Evolutionary conservation across 495 filamentous ascomycete genomes (phyloP), one percentile per base, ranked within the genome.

Genomic region (Penicillium parvum): DNA sequence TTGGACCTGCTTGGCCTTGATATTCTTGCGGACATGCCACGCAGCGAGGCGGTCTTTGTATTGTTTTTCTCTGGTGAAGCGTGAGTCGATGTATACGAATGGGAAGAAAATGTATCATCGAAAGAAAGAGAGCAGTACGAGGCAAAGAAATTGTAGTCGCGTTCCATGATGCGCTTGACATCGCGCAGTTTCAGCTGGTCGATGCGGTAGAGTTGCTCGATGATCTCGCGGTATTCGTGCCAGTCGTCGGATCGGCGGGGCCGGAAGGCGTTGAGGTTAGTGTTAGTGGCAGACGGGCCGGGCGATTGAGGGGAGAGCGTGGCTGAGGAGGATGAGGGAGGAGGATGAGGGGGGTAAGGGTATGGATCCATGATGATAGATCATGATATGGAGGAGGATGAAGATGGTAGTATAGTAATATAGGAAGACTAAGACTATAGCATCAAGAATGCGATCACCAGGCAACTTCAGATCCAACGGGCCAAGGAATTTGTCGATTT

Each of bases 11-110:
- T 67, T 65, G 15, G 61, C 61, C 46, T 71, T 71, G 47, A 71
- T 67, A 34, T 71, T 71, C 36, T 71, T 71, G 14, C 67, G 64
- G 39, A 71, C 53, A 45, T 69, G 58, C 67, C 67, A 71, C 16
- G 64, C 58, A 8, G 65, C 64, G 7, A 71, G 60, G 21, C 67
- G 67, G 49, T 71, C 67, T 63, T 71, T 71, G 49, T 71, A 71
- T 49, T 71, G 67, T 53, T 71, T 71, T 59, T 71, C 67, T 49
- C 67, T 71, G 52, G 21, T 35, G 11, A 47, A 28, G 1, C 10
- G 14, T 32, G 42, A 43, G 35, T 33, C 39, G 15, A 18, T 25
- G 43, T 21, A 44, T 16, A 45, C 30, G 40, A 28, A 42, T 17
- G 3, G 35, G 49, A 50, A 34, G 50, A 57, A 55, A 42, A 16